These are phyloP conservation scores for Populus hybrid DNA, from an alignment of 441 rosid species.

Conservation along the genomic window DNA sequence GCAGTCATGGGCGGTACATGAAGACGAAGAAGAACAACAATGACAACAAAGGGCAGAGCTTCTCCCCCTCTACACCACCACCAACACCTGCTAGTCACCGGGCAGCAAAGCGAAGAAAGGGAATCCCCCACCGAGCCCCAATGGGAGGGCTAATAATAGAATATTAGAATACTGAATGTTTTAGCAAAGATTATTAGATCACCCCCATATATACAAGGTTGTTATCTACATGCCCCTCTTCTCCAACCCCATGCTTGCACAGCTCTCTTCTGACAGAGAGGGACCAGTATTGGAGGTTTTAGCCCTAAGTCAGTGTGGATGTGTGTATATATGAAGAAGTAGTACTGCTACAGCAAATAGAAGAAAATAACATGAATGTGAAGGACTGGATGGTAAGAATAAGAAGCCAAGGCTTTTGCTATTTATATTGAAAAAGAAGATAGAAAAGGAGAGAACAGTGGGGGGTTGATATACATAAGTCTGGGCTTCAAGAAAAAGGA, in stretches of 20 bases:
- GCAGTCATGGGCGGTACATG: slow-evolving; percentile 45
- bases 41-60: slow-evolving; percentile 42
- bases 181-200: background rate
- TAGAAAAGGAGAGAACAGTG: background rate
- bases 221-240: background rate
- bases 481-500: slow-evolving; percentile 11
- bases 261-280: background rate
- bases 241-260: background rate
- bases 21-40: slow-evolving; percentile 18
- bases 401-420: background rate
- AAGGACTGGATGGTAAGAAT: background rate
- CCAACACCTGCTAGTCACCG: slow-evolving; percentile 47
- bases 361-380: slow-evolving; percentile 3
- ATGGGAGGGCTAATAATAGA: slow-evolving; percentile 63
- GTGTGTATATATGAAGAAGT: slow-evolving; percentile 26
- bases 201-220: slow-evolving; percentile 15
- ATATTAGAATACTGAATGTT: slow-evolving; percentile 18
- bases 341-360: slow-evolving; percentile 3
- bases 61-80: slow-evolving; percentile 84
- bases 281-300: slow-evolving; percentile 6
- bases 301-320: background rate
- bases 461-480: slow-evolving; percentile 18
- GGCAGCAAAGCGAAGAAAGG: slow-evolving; percentile 74
- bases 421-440: background rate
- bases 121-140: slow-evolving; percentile 82